Base-by-base conservation (phyloP, 192 early-diverging fungal species). In the Funneliformis geosporum region DNA sequence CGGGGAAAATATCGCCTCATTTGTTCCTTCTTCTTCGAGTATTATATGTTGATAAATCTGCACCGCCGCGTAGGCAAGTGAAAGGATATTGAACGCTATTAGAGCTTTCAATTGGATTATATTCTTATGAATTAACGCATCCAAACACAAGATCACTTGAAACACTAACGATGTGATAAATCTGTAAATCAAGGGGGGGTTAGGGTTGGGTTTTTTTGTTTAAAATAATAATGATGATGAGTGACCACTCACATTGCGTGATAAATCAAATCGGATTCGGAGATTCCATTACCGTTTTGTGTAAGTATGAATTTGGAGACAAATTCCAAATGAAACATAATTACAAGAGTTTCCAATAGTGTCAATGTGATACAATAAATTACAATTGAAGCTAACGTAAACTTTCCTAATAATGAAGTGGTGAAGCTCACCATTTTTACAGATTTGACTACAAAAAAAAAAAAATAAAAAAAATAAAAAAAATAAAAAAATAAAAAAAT, bases 41-140 rank as follows among this genome's bases (percentile, higher is more conserved):
- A 70, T 79, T 42, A 25, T 38, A 25, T 79, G 77, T 79, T 86
- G 85, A 71, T 82, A 82, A 73, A 84, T 62, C 82, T 95, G 94
- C 75, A 95, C 90, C 33, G 90, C 85, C n/a, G 93, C 88, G 83
- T 95, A 95, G 4, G 83, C 86, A 42, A 87, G 86, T 67, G 90
- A 87, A 68, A 86, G 86, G 39, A 88, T 80, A 82, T 94, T 92
- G 82, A 94, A 93, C 50, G 86, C 73, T 8, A 93, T 86, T 16
- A 93, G 88, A 25, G 89, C 87, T 47, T 94, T 91, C 50, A 96
- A 90, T 80, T 98, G 95, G 78, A 98, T 96, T 21, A 95, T 95
- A 85, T 98, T 98, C 11, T 33, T 27, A 23, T 40, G 8, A 0
- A 8, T 11, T 39, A 79, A 25, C 12, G 77, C 43, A 42, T 79